Evolutionary conservation across 1,284 basidiomycete genomes (phyloP), one percentile per base, ranked within the genome.

Genomic region (Mycena citricolor): DNA sequence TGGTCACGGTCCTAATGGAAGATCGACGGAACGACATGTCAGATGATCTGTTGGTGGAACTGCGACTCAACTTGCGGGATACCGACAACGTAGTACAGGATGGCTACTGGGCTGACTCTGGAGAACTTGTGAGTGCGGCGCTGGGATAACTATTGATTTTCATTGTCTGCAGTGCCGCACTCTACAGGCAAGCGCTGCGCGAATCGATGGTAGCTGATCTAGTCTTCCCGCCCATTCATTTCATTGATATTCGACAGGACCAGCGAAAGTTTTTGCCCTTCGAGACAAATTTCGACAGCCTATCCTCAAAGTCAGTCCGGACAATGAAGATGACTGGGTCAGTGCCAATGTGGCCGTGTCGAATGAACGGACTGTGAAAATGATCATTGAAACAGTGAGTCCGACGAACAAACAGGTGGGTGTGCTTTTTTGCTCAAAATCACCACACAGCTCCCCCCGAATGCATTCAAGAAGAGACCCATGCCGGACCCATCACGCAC

Each of bases 211-310:
- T 82, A 46, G 34, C 56, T 56, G 10, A 14, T 32, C 28, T 22
- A 17, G 5, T 37, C 12, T 35, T 10, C 16, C 35, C 21, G 17
- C 20, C 6, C 29, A 22, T 30, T 34, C 14, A 23, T 22, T 42
- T 31, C 17, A 23, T 21, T 20, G 12, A 24, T 42, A n/a, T 41
- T 47, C 32, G 38, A 17, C 39, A 87, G 85, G 85, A 17, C 78
- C 80, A 7, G 86, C 84, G 14, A 83, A 76, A 58, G 77, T 81
- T 22, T 86, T 75, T 52, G 77, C 77, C 4, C 67, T 79, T 61
- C 77, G 86, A 8, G 83, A 83, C 24, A 77, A 75, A 59, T 88
- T 79, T 59, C 72, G 79, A 35, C 86, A 89, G 54, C 72, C 77
- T 42, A 81, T 89, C 57, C 67, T 88, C 53, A 76, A 81, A 20